A percentile compares a stretch with the other conserved stretches of the same genome.
Evolutionary conservation across 108 stramenopile genomes (phyloP).

Genomic region (Nannochloropsis gaditana): DNA sequence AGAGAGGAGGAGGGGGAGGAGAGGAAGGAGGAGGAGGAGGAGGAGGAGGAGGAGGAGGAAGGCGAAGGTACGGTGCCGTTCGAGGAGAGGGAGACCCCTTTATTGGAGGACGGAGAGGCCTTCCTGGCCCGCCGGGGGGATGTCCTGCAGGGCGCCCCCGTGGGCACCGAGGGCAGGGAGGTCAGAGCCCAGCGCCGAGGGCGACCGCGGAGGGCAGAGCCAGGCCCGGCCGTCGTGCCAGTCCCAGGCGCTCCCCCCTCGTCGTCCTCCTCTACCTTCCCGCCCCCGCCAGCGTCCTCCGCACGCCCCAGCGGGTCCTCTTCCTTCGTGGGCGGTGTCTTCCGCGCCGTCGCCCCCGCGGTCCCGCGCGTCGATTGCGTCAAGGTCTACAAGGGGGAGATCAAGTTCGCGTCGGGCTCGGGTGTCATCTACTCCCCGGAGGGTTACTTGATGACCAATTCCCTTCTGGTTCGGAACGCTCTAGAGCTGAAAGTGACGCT

Average conservation of each 20-base stretch:
- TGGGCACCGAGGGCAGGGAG: too few species aligned
- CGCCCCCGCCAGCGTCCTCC: background rate
- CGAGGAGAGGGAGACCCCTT: background rate
- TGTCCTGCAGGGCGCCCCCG: background rate
- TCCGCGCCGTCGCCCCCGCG: background rate
- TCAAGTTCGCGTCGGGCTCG: constrained; percentile 31
- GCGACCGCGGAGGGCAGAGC: background rate
- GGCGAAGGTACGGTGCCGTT: background rate
- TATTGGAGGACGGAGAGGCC: background rate
- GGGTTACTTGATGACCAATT: constrained; percentile 49
- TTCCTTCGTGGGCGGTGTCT: background rate
- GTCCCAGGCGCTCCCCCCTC: background rate
- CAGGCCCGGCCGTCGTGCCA: background rate
- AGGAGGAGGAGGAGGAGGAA: background rate
- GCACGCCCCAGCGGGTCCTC: background rate
- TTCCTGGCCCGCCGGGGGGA: background rate
- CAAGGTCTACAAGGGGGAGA: constrained; percentile 2
- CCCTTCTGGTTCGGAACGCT: constrained; percentile 38
- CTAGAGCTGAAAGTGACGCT: constrained; percentile 52
- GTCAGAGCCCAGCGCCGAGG: background rate
- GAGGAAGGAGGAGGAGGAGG: background rate
- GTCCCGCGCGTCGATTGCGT: background rate
- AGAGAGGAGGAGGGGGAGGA: background rate
- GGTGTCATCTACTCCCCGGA: constrained; percentile 45
- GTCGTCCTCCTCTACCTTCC: background rate